Conservation (phyloP, 106 monocot genomes). For the Ottelia alismoides region DNA sequence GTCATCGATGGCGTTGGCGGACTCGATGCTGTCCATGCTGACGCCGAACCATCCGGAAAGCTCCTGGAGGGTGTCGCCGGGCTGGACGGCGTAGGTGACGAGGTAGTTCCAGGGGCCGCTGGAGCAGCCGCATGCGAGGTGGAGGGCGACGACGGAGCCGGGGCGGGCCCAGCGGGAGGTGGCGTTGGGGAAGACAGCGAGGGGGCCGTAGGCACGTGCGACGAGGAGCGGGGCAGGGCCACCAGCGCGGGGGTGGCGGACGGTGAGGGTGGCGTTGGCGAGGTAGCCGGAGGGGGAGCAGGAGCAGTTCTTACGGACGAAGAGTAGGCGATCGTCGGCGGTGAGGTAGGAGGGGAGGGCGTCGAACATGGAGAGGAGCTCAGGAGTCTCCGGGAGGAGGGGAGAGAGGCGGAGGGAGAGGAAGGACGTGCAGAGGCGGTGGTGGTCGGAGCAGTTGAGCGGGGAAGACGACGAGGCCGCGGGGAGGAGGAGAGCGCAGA, state of each 20-base stretch:
- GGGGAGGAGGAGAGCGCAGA: conserved; percentile 4
- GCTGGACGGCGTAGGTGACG: conserved; percentile 59
- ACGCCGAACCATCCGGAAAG: conserved; percentile 81
- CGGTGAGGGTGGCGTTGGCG: conserved; percentile 84
- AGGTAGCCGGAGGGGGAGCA: conserved; percentile 44
- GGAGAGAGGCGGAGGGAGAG: conserved; percentile 37
- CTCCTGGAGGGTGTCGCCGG: conserved; percentile 63
- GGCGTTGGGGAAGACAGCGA: conserved; percentile 34
- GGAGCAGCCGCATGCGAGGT: conserved; percentile 81
- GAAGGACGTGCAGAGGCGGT: conserved; percentile 91
- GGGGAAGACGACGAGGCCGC: conserved; percentile 19
- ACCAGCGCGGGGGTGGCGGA: conserved; percentile 5
- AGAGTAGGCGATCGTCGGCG: conserved; percentile 40
- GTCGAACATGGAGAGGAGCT: conserved; percentile 81
- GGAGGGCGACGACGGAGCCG: conserved; percentile 54
- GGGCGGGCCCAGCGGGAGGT: conserved; percentile 12
- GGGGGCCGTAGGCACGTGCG: conserved; percentile 26
- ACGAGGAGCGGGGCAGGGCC: conserved; percentile 10
- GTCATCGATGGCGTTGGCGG: conserved; percentile 56
- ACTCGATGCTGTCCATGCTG: conserved; percentile 91
- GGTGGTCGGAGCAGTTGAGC: conserved; percentile 68
- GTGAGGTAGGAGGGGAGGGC: conserved; percentile 45
- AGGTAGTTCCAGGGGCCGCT: conserved; percentile 90
- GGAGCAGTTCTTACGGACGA: conserved; percentile 94
- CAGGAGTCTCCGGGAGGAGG: conserved; percentile 15